phyloP scores from a whole-genome alignment of 139 green algal genomes.

The Chlamydomonas eustigma region DNA sequence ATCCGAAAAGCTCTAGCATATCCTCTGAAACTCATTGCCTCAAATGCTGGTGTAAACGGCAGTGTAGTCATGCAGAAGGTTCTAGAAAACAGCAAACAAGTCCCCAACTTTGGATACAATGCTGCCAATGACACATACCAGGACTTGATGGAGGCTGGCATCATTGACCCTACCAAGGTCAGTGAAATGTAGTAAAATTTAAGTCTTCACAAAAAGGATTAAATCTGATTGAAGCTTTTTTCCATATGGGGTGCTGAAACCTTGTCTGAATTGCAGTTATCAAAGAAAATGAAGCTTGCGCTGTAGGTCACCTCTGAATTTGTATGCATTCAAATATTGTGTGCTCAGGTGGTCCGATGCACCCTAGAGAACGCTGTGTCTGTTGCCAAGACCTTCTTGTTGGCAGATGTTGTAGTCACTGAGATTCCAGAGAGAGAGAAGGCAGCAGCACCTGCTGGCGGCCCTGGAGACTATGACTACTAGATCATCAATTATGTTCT shows the following conservation, averaged over 20 bases:
- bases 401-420: slow-evolving; percentile 81
- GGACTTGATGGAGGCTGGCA: slow-evolving; percentile 92
- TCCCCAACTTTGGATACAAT: slow-evolving; percentile 80
- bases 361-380: slow-evolving; percentile 92
- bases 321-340: no score
- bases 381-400: slow-evolving; percentile 97
- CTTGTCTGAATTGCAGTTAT: no score
- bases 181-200: no score
- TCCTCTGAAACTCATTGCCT: slow-evolving; percentile 92
- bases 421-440: slow-evolving; percentile 51
- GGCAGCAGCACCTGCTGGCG: slow-evolving; percentile 21
- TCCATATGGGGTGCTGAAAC: no score
- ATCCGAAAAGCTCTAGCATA: slow-evolving; percentile 88
- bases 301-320: no score
- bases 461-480: slow-evolving; percentile 46
- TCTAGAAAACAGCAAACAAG: slow-evolving; percentile 26
- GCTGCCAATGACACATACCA: slow-evolving; percentile 86
- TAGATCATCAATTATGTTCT: no score
- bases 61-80: slow-evolving; percentile 87
- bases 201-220: no score
- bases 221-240: no score
- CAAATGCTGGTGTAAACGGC: slow-evolving; percentile 96
- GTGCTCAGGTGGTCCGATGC: slow-evolving; percentile 46
- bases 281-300: no score
- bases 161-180: slow-evolving; percentile 99